Conservation (phyloP, 2,329 filamentous ascomycete genomes). For the Zymoseptoria tritici region DNA sequence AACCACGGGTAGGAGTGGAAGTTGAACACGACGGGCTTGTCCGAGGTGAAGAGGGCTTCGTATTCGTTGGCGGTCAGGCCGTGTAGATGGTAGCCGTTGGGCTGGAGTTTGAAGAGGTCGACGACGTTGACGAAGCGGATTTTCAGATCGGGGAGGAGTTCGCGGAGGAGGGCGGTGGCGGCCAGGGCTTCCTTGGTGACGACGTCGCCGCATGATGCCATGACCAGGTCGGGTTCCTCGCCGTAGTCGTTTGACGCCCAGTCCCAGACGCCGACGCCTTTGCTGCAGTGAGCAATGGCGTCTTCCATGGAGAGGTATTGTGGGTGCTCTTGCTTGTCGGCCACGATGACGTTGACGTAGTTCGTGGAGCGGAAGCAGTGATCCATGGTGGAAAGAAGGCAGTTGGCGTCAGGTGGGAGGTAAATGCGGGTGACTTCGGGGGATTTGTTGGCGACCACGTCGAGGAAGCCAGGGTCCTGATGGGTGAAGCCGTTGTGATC, state of each 20-base stretch:
- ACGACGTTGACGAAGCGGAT: conserved; percentile 74
- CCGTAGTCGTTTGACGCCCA: conserved; percentile 66
- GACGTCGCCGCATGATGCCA: conserved; percentile 69
- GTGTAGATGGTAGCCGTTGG: conserved; percentile 62
- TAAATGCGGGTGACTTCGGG: conserved; percentile 76
- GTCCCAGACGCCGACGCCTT: conserved; percentile 71
- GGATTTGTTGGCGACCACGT: conserved; percentile 71
- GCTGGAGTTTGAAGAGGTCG: conserved; percentile 73
- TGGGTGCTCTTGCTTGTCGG: conserved; percentile 72
- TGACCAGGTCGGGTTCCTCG: conserved; percentile 63
- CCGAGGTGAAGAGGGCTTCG: conserved; percentile 60
- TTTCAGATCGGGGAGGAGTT: conserved; percentile 63
- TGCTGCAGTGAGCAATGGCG: conserved; percentile 68
- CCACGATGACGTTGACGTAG: conserved; percentile 75
- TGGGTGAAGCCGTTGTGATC: conserved; percentile 81
- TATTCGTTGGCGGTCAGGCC: conserved; percentile 61
- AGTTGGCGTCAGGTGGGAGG: conserved; percentile 72
- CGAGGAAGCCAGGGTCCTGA: conserved; percentile 72
- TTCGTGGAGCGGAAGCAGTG: conserved; percentile 67
- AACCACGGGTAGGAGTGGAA: conserved; percentile 81
- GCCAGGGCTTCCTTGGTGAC: conserved; percentile 67
- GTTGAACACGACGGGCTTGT: conserved; percentile 72
- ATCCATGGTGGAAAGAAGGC: conserved; percentile 65
- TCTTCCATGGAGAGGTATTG: conserved; percentile 69
- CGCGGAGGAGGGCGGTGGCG: conserved; percentile 65